Conservation (phyloP, 163 green algal species). For the Scenedesmus sp. region DNA sequence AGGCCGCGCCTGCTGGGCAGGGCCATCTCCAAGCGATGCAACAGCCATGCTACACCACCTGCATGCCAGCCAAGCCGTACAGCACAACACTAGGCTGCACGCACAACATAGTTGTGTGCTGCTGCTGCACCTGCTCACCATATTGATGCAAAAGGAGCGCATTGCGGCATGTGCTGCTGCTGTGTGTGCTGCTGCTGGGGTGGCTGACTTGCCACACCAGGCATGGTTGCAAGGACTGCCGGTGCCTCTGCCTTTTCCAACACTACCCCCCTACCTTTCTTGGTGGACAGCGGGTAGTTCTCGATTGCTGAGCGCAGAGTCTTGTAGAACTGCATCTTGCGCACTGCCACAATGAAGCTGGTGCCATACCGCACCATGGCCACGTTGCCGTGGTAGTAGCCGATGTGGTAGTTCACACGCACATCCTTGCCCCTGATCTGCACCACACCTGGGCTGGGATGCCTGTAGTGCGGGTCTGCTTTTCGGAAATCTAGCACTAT, state of each 20-base stretch:
- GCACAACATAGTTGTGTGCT: too few relatives aligned
- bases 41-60: too few relatives aligned
- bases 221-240: neutral
- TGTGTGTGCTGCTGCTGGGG: neutral
- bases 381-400: constrained; percentile 58
- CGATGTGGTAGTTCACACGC: constrained; percentile 50
- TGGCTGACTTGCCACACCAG: neutral
- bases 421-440: constrained; percentile 27
- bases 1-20: too few relatives aligned
- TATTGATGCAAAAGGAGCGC: too few relatives aligned
- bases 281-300: constrained; percentile 46
- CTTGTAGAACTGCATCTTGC: constrained; percentile 62
- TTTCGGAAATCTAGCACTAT: constrained; percentile 51
- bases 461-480: constrained; percentile 50
- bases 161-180: neutral
- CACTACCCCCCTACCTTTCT: constrained; percentile 29
- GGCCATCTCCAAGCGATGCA: too few relatives aligned
- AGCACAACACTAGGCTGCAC: too few relatives aligned
- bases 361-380: constrained; percentile 53
- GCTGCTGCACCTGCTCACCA: neutral
- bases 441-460: constrained; percentile 18
- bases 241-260: neutral
- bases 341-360: constrained; percentile 45
- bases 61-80: too few relatives aligned
- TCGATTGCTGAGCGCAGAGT: constrained; percentile 40